Base-by-base conservation (phyloP, 108 stramenopile species). In the Hondaea fermentalgiana region DNA sequence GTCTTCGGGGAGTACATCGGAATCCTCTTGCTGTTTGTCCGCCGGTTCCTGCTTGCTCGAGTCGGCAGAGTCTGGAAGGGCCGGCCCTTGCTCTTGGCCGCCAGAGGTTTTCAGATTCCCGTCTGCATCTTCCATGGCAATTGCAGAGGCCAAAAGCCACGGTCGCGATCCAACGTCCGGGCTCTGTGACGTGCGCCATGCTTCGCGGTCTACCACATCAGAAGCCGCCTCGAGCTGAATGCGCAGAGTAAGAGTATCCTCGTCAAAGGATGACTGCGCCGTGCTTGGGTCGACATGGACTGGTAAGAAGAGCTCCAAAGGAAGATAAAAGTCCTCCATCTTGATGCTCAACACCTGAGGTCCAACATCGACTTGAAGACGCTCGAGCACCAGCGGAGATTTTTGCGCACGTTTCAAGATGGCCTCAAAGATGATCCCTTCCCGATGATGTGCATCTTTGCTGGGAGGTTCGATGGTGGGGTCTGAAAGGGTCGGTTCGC, bases 1-100 rank as follows among this genome's bases (percentile, higher is more conserved):
- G 72, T 91, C 91, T 28, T 91, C 91, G 4, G 91, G 91, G 4
- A 91, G 91, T 17, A 17, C 90, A 21, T 91, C 90, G 16, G 55
- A 1, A 57, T 57, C 55, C 16, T 57, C 55, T 8, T 8, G 55
- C 16, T 57, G 55, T 16, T 57, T 57, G 8, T 8, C 14, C 16
- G 16, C 55, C 14, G 8, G 2, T 57, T 35, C 35, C 2, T 35
- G 35, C 35, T 35, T 35, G 35, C 35, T 35, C 35, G 35, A 35
- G 35, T 35, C 35, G 35, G 35, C 35, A 35, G 35, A 35, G 35
- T 35, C 35, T 0, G 55, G 14, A 16, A 16, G 55, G 1, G 55
- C 8, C 14, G 55, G 55, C 8, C 55, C 55, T 57, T 57, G 55
- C 55, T 57, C 14, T 16, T 8, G 55, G 55, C 4, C 55, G 8